Evolutionary conservation across 2,329 filamentous ascomycete species (phyloP).

Genomic region (Fusarium cyanostomum): DNA sequence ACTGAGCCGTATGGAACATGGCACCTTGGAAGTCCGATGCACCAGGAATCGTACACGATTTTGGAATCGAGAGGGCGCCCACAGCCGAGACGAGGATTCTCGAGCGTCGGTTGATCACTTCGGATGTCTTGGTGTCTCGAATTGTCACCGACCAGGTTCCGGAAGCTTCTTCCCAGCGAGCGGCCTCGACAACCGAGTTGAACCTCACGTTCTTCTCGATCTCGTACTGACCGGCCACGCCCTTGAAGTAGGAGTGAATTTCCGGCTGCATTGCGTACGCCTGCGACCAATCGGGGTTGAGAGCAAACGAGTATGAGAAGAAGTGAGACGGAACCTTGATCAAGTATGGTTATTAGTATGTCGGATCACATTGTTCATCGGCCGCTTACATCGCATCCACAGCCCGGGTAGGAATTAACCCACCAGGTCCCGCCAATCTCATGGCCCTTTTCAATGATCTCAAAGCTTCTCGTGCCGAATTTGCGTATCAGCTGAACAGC

Average conservation of each 20-base stretch:
- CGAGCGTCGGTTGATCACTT: conserved; percentile 2
- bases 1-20: conserved; percentile 40
- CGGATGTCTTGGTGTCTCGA: conserved; percentile 13
- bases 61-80: conserved; percentile 36
- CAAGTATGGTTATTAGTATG: neutral
- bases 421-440: conserved; percentile 41
- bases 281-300: conserved; percentile 42
- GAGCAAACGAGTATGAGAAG: conserved; percentile 43
- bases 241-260: conserved; percentile 39
- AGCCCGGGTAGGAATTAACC: conserved; percentile 42
- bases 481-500: conserved; percentile 36
- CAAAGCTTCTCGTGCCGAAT: conserved; percentile 32
- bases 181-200: conserved; percentile 31
- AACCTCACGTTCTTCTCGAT: conserved; percentile 35
- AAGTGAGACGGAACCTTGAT: conserved; percentile 41
- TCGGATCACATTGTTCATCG: rapidly evolving
- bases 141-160: conserved; percentile 34
- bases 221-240: conserved; percentile 29
- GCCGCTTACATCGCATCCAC: conserved; percentile 38
- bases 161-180: conserved; percentile 33
- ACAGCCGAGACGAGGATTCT: conserved; percentile 41
- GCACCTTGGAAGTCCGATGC: conserved; percentile 28
- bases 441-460: conserved; percentile 37
- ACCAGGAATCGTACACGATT: conserved; percentile 35
- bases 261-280: conserved; percentile 42